These are phyloP conservation scores for Candida odintsovae DNA, from an alignment of 805 yeast genomes.

Conservation along the genomic window DNA sequence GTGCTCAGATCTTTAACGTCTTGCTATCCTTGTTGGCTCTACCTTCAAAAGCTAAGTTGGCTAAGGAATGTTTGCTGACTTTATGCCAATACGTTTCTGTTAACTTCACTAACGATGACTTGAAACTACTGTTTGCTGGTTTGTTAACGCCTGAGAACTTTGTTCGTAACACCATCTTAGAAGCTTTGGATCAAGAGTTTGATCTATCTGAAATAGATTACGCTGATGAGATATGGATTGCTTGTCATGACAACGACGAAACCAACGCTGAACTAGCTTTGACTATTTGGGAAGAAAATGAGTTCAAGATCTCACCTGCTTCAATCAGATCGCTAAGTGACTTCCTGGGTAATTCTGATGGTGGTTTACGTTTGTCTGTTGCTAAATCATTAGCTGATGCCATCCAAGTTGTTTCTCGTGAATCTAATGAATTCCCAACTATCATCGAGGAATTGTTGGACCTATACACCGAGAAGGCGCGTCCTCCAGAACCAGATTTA, in stretches of 20 bases:
- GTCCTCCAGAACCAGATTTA: slow-evolving; percentile 69
- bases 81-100: slow-evolving; percentile 73
- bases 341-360: slow-evolving; percentile 48
- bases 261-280: slow-evolving; percentile 58
- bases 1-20: slow-evolving; percentile 55
- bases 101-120: slow-evolving; percentile 50
- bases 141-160: slow-evolving; percentile 57
- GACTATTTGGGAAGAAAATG: slow-evolving; percentile 83
- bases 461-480: slow-evolving; percentile 52
- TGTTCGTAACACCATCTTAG: slow-evolving; percentile 76
- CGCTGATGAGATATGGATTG: slow-evolving; percentile 71
- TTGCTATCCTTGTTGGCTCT: slow-evolving; percentile 62
- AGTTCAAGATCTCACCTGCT: slow-evolving; percentile 39
- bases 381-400: slow-evolving; percentile 69
- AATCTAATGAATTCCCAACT: slow-evolving; percentile 21
- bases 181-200: slow-evolving; percentile 81
- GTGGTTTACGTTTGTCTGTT: slow-evolving; percentile 66
- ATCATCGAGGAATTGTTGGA: slow-evolving; percentile 43
- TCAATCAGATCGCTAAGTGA: slow-evolving; percentile 42
- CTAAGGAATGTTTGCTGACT: slow-evolving; percentile 78
- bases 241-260: slow-evolving; percentile 67
- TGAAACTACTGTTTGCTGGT: slow-evolving; percentile 49
- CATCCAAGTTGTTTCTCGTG: slow-evolving; percentile 28
- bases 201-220: slow-evolving; percentile 39
- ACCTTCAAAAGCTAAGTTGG: slow-evolving; percentile 72